Base-by-base conservation (phyloP, 2,329 filamentous ascomycete genomes). In the Hortaea werneckii region DNA sequence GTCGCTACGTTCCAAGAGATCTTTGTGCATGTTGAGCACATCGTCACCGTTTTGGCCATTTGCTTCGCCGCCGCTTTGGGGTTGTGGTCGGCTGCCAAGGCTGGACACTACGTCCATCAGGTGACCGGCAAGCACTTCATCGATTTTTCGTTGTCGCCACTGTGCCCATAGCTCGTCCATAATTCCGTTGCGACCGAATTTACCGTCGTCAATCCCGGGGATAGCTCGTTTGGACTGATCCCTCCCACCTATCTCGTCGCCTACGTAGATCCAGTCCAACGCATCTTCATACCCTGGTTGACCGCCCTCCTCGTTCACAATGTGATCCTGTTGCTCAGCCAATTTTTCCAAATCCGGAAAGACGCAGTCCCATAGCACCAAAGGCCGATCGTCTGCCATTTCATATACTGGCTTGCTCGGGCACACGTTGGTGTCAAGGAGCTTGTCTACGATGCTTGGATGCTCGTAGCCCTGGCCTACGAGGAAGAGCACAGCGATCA, bases 281-380 rank as follows among this genome's bases (percentile, higher is more conserved):
- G 75, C 73, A 62, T 92, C 82, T 37, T 72, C 67, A 42, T 62
- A 61, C 3, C 55, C 53, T n/a, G 9, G n/a, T 27, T 73, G 65
- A 37, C 8, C 29, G 20, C 11, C 20, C 12, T n/a, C 10, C 27
- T n/a, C 28, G 28, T 48, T 29, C 3, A 5, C 12, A 6, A 58
- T 35, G 44, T 49, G 12, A 43, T 40, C 2, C 55, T 55, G 1
- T 63, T 60, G 37, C 40, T 67, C 65, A 9, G 57, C 54, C 37
- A 65, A 59, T 28, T 67, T 65, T 48, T 72, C 59, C 5, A 51
- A 49, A 39, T 68, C 67, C 0, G 87, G 87, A 65, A 95, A 98
- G 30, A 94, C 75, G 66, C 90, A 96, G 67, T 96, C 87, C 90
- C 90, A 96, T 5, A 98, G 77, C 11, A 96, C 92, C 6, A 98